Conservation (phyloP, 306 rosid species). For the Lathyrus sativus region DNA sequence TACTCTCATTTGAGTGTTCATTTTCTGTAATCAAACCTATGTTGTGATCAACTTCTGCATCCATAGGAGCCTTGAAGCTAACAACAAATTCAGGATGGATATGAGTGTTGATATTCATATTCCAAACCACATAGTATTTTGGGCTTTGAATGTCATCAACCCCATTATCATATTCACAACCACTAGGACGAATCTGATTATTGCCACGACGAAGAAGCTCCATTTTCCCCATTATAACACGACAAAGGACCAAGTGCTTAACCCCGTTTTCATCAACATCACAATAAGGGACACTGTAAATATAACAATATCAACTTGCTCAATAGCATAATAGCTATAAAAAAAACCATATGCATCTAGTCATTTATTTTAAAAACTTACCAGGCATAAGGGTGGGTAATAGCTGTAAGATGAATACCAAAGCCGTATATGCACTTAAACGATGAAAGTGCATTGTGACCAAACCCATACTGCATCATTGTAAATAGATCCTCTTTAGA, state of each 20-base stretch:
- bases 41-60: conserved; percentile 55
- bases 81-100: conserved; percentile 78
- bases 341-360: no score
- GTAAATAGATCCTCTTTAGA: conserved; percentile 59
- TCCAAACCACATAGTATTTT: conserved; percentile 61
- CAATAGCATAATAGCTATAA: no score
- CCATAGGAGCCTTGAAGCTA: conserved; percentile 62
- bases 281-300: conserved; percentile 59
- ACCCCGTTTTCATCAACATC: conserved; percentile 82
- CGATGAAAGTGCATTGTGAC: conserved; percentile 53
- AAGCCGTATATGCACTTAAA: conserved; percentile 52
- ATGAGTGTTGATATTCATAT: conserved; percentile 77
- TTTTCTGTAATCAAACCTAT: no score
- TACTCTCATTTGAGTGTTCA: no score
- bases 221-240: conserved; percentile 77
- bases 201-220: conserved; percentile 61
- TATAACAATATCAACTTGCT: conserved; percentile 2
- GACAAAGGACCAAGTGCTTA: conserved; percentile 67
- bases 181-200: conserved; percentile 65
- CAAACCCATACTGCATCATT: conserved; percentile 63
- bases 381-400: conserved; percentile 51
- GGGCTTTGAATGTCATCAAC: conserved; percentile 71
- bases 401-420: conserved; percentile 70
- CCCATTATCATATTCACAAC: conserved; percentile 73
- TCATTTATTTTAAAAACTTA: conserved; percentile 30